Evolutionary conservation across 352 stramenopile genomes (phyloP), one percentile per base, ranked within the genome.

Genomic region (Phytophthora boehmeriae): DNA sequence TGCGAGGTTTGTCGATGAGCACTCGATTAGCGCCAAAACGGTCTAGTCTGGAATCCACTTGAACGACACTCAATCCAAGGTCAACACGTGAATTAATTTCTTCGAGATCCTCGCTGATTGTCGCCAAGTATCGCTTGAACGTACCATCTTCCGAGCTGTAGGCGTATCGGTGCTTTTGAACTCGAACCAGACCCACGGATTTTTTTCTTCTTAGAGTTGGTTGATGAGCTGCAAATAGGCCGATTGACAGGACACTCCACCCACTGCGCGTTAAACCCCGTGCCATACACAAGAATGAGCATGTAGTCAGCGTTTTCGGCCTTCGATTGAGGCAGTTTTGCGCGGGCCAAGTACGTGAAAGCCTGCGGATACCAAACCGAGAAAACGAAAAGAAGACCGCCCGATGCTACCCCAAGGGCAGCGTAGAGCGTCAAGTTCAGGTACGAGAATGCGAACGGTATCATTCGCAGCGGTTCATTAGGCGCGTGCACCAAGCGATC

Each of bases 161-260:
- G 13, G 78, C 68, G 56, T 90, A 90, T 2, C 80, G 78, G 27
- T 88, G 71, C 54, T 80, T 83, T 86, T 88, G 63, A 86, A 90
- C 63, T 85, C 80, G 62, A 90, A 88, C 75, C 74, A 89, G 28
- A 81, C 38, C 47, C 62, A 73, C 34, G 59, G 59, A n/a, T n/a
- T n/a, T n/a, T n/a, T n/a, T n/a, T n/a, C 35, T 71, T 60, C 0
- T 1, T 20, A 1, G 9, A 5, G 23, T 34, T 8, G 1, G 54
- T 55, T 14, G 16, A 2, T 42, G 8, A 10, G 22, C 27, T 55
- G 9, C 28, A 11, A 44, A 8, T n/a, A 16, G 32, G 41, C 6
- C 34, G 27, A n/a, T 76, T 55, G 14, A 81, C 66, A 0, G 20
- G 34, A 16, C 70, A 59, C 28, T 89, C 78, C 30, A 89, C 53